Base-by-base conservation (phyloP, 441 rosid genomes). In the Metrosideros polymorpha region DNA sequence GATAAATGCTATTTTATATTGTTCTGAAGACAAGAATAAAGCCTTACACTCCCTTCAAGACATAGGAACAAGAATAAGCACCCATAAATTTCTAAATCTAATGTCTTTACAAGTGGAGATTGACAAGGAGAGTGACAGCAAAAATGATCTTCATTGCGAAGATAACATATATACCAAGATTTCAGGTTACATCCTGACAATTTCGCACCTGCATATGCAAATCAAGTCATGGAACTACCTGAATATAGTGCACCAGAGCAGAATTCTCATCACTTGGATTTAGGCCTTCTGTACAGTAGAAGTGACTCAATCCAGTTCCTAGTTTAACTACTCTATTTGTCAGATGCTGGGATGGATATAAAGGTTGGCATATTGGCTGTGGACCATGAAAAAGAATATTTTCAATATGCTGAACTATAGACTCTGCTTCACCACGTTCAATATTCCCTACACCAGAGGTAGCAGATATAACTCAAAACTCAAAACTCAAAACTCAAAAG, bases 221-320 rank as follows among this genome's bases (percentile, higher is more conserved):
- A 39, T 42, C 25, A 47, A 32, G 75, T 75, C 15, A 63, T 18
- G 25, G 24, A 43, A 63, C 87, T 90, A 97, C 98, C 98, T 97
- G 99, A 90, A 95, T 95, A 88, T 96, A 97, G 88, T 96, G 99
- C 76, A 97, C 86, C 30, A 95, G 89, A 61, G 96, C 94, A 88
- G 98, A 97, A 88, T 96, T 96, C 89, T 94, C 97, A 88, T 97
- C 95, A 12, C 85, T 92, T 25, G 96, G 91, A 90, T 97, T 97
- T 88, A 93, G 92, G 84, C 98, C 98, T 87, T 92, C 91, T 59
- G 89, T 90, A 61, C 93, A 90, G 90, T 93, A 96, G 45, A 91
- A 86, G 86, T 93, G 93, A 89, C 83, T 94, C 79, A 77, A 88
- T 87, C 98, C 94, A 85, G n/a, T 89, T 86, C 90, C 91, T 52